A percentile compares a stretch with the other conserved stretches of the same genome.
phyloP scores from a whole-genome alignment of 805 yeast species.

The Lipomyces japonicus region DNA sequence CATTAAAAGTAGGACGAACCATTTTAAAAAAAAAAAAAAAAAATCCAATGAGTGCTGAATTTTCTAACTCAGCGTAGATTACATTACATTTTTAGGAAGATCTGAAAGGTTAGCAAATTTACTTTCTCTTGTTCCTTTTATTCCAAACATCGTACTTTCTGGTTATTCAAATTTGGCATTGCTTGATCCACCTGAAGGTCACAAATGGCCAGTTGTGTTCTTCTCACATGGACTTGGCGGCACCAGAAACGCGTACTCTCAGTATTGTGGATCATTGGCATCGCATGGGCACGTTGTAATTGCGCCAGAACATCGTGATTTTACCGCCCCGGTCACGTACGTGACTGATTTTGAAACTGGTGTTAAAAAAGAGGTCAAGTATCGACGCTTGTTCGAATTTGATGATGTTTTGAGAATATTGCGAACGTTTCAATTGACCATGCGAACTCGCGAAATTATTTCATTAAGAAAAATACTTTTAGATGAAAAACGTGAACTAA shows the following conservation, averaged over 20 bases:
- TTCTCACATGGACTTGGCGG: slow-evolving; percentile 33
- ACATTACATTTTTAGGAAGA: slow-evolving; percentile 7
- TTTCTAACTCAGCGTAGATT: slow-evolving; percentile 1
- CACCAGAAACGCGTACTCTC: slow-evolving; percentile 29
- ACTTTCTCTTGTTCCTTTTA: slow-evolving; percentile 19
- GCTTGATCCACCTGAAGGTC: slow-evolving; percentile 15
- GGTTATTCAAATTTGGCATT: slow-evolving; percentile 14
- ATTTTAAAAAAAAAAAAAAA: not conserved
- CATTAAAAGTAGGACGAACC: slow-evolving; percentile 10
- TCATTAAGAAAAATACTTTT: slow-evolving; percentile 20
- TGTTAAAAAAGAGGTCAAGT: slow-evolving; percentile 16
- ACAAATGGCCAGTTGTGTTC: slow-evolving; percentile 29
- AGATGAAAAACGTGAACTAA: slow-evolving; percentile 9
- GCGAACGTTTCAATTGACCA: slow-evolving; percentile 28
- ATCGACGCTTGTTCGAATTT: slow-evolving; percentile 22
- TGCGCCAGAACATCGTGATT: slow-evolving; percentile 43
- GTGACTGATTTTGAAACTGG: slow-evolving; percentile 76
- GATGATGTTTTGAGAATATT: slow-evolving; percentile 24
- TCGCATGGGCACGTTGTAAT: slow-evolving; percentile 29
- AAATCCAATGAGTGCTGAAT: not conserved
- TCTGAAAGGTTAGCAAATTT: slow-evolving; percentile 6
- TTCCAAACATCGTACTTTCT: slow-evolving; percentile 15
- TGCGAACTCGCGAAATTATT: slow-evolving; percentile 23
- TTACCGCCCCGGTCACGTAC: slow-evolving; percentile 67
- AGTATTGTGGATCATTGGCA: slow-evolving; percentile 30